phyloP scores from a whole-genome alignment of 148 eudicot species.

The Chenopodium suecicum region DNA sequence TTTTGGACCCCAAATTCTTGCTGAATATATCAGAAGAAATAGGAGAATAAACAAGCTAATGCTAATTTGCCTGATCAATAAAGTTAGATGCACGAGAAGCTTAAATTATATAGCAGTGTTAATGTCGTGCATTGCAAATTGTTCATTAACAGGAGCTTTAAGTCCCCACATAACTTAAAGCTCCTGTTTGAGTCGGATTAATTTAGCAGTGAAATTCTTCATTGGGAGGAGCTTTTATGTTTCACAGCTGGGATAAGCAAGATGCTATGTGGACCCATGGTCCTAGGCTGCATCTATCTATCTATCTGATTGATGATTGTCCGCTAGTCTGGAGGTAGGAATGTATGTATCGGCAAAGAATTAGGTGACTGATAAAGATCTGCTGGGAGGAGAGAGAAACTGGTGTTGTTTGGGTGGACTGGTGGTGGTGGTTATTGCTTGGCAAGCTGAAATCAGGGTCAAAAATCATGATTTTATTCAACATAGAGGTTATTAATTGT shows the following conservation, averaged over 20 bases:
- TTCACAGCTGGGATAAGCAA: neutral
- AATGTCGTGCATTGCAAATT: neutral
- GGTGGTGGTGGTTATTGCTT: neutral
- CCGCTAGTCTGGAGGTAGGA: neutral
- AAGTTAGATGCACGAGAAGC: neutral
- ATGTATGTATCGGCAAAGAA: neutral
- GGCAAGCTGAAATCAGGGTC: neutral
- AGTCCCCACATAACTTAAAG: neutral
- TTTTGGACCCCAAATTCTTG: neutral
- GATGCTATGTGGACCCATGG: neutral
- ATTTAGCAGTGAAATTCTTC: neutral
- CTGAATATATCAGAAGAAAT: neutral
- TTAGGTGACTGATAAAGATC: neutral
- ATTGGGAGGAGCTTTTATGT: neutral
- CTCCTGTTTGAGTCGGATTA: neutral
- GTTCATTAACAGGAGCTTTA: neutral
- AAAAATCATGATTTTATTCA: neutral
- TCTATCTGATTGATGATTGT: neutral
- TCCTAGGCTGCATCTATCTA: neutral
- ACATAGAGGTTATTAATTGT: neutral
- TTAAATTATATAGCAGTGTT: neutral
- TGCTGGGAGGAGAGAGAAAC: neutral
- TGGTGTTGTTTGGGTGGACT: neutral
- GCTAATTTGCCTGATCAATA: neutral
- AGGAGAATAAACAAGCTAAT: neutral